Percentiles rank a stretch among this genome's conserved stretches.
Evolutionary conservation across 1,284 basidiomycete genomes (phyloP).

Genomic region (Schizophyllum amplum): DNA sequence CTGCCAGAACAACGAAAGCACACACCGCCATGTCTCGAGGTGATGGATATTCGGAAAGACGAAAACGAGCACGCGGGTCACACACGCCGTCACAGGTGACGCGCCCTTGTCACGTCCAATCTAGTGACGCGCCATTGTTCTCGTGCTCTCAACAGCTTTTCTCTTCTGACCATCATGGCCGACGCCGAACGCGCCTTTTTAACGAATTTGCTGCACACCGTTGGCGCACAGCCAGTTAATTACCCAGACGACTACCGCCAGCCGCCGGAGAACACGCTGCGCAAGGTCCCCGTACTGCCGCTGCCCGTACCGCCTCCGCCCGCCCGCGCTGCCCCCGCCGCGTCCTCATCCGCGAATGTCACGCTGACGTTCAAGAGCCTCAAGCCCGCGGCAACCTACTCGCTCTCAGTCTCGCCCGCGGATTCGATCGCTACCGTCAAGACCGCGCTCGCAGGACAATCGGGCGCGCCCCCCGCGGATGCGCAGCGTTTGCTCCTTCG

Average conservation of each 20-base stretch:
- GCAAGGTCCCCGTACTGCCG: slow-evolving; percentile 64
- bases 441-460: slow-evolving; percentile 47
- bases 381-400: slow-evolving; percentile 76
- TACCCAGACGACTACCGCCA: slow-evolving; percentile 75
- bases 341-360: slow-evolving; percentile 39
- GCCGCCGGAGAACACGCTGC: slow-evolving; percentile 61
- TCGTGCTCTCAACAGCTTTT: not conserved
- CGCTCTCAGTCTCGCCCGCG: slow-evolving; percentile 61
- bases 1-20: not conserved
- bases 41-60: not conserved
- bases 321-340: slow-evolving; percentile 24
- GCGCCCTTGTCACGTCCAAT: not conserved
- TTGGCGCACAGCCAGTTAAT: slow-evolving; percentile 61
- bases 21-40: not conserved
- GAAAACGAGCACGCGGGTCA: not conserved
- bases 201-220: slow-evolving; percentile 60
- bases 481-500: slow-evolving; percentile 81
- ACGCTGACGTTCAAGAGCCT: slow-evolving; percentile 79
- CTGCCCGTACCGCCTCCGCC: slow-evolving; percentile 57
- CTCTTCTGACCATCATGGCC: slow-evolving; percentile 17
- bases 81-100: not conserved
- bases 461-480: slow-evolving; percentile 62
- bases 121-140: not conserved
- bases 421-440: slow-evolving; percentile 81
- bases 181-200: slow-evolving; percentile 68